Evolutionary conservation across 2,329 filamentous ascomycete species (phyloP).

Genomic region (Tolypocladium tropicale): DNA sequence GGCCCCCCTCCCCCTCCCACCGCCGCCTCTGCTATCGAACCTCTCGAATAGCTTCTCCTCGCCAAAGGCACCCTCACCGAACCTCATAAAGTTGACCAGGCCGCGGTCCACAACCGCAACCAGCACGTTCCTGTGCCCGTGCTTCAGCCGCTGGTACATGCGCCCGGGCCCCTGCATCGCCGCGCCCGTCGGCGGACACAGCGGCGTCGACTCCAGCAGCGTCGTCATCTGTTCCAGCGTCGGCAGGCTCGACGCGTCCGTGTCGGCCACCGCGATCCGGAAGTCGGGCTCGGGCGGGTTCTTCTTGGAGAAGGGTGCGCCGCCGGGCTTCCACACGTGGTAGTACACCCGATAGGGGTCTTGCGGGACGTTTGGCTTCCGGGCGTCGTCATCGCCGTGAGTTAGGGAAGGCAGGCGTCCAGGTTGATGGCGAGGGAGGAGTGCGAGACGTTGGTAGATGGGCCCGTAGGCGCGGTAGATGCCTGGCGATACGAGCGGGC

Average conservation of each 20-base stretch:
- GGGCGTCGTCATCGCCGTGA: conserved; percentile 1
- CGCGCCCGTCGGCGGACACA: conserved; percentile 42
- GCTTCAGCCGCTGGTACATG: conserved; percentile 70
- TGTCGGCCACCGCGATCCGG: conserved; percentile 71
- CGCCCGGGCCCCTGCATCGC: conserved; percentile 29
- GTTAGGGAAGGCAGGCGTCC: conserved; percentile 15
- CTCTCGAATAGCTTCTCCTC: conserved; percentile 62
- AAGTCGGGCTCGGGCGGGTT: conserved; percentile 73
- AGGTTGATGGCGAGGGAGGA: conserved; percentile 63
- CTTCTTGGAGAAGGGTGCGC: conserved; percentile 63
- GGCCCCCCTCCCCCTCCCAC: conserved; percentile 29
- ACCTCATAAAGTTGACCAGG: conserved; percentile 74
- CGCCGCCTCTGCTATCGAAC: conserved; percentile 30
- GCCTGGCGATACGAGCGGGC: conserved; percentile 52
- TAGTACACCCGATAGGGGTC: conserved; percentile 65
- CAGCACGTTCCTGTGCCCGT: conserved; percentile 75
- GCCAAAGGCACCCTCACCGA: conserved; percentile 72
- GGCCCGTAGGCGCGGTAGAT: conserved; percentile 55
- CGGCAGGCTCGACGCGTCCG: conserved; percentile 60
- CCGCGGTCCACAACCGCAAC: conserved; percentile 85
- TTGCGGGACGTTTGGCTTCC: conserved; percentile 8
- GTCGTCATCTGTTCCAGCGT: conserved; percentile 60
- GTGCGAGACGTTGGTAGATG: conserved; percentile 65
- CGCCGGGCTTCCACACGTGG: conserved; percentile 65
- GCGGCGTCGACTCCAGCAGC: conserved; percentile 64